Conservation (phyloP, 768 basidiomycete species). For the Vararia minispora region DNA sequence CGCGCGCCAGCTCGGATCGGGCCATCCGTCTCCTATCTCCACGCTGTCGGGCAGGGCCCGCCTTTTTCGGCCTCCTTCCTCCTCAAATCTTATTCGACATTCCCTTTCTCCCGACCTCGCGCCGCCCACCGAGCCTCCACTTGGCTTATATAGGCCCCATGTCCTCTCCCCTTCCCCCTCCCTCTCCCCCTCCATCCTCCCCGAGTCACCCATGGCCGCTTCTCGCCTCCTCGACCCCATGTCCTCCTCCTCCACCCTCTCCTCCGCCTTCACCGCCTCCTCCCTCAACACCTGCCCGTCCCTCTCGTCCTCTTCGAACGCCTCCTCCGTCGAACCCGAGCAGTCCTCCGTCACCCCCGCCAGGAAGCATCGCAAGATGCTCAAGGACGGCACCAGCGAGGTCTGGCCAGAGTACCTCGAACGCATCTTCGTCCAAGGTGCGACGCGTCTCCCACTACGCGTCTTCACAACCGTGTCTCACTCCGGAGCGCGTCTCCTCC, state of each 20-base stretch:
- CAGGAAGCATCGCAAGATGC: slow-evolving; percentile 73
- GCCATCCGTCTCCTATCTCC: too few relatives aligned
- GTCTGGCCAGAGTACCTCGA: slow-evolving; percentile 80
- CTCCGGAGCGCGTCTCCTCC: slow-evolving; percentile 2
- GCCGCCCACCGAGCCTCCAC: too few relatives aligned
- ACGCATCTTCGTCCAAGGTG: slow-evolving; percentile 67
- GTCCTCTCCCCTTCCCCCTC: slow-evolving; percentile 12
- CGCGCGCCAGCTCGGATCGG: too few relatives aligned
- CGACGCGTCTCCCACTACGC: too few relatives aligned
- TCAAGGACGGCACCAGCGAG: slow-evolving; percentile 69
- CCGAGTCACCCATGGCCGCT: slow-evolving; percentile 12
- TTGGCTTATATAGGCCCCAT: too few relatives aligned
- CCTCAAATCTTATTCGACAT: not conserved
- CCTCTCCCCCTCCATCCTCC: slow-evolving; percentile 7
- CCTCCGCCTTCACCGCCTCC: slow-evolving; percentile 21
- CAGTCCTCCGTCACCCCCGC: slow-evolving; percentile 51
- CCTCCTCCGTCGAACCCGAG: slow-evolving; percentile 18
- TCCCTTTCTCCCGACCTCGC: not conserved
- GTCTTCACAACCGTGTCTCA: not conserved
- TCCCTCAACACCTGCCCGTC: slow-evolving; percentile 6
- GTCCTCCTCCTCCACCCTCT: slow-evolving; percentile 19
- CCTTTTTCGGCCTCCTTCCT: too few relatives aligned
- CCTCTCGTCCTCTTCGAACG: slow-evolving; percentile 9
- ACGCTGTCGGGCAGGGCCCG: too few relatives aligned
- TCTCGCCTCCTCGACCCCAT: slow-evolving; percentile 20